A percentile compares a stretch with the other conserved stretches of the same genome.
These are phyloP conservation scores for Saturnispora besseyi DNA, from an alignment of 805 yeast genomes.

Conservation along the genomic window DNA sequence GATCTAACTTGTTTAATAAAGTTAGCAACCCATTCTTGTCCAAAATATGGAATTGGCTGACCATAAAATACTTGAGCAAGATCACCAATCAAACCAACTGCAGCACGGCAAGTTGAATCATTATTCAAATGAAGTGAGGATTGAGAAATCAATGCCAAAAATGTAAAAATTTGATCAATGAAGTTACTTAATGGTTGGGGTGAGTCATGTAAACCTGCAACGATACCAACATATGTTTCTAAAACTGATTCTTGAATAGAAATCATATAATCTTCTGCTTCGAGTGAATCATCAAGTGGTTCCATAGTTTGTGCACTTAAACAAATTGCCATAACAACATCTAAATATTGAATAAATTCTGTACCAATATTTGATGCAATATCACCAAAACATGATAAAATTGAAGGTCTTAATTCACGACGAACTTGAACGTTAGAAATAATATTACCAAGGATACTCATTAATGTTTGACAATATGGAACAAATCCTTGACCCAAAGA, in stretches of 20 bases:
- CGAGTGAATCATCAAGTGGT: slow-evolving; percentile 58
- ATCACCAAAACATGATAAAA: slow-evolving; percentile 91
- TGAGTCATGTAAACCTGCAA: slow-evolving; percentile 71
- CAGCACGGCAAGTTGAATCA: slow-evolving; percentile 70
- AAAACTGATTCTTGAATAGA: slow-evolving; percentile 78
- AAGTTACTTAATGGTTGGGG: slow-evolving; percentile 61
- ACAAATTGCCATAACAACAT: slow-evolving; percentile 73
- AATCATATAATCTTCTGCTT: slow-evolving; percentile 66
- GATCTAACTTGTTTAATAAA: slow-evolving; percentile 67
- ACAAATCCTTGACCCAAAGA: slow-evolving; percentile 68
- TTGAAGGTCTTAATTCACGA: slow-evolving; percentile 78
- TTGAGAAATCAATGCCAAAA: slow-evolving; percentile 48
- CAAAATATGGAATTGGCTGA: slow-evolving; percentile 54
- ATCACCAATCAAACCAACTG: slow-evolving; percentile 90
- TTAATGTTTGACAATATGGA: slow-evolving; percentile 70
- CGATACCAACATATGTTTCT: slow-evolving; percentile 92
- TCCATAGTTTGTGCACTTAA: slow-evolving; percentile 51
- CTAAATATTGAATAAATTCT: slow-evolving; percentile 66
- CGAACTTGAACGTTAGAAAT: slow-evolving; percentile 60
- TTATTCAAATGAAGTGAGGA: slow-evolving; percentile 53
- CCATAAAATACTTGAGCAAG: slow-evolving; percentile 84
- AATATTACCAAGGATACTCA: slow-evolving; percentile 72
- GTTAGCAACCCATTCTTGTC: slow-evolving; percentile 70
- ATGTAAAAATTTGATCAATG: slow-evolving; percentile 60
- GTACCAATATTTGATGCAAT: slow-evolving; percentile 82